phyloP scores from a whole-genome alignment of 2,329 filamentous ascomycete species.

The Fusarium coicis region DNA sequence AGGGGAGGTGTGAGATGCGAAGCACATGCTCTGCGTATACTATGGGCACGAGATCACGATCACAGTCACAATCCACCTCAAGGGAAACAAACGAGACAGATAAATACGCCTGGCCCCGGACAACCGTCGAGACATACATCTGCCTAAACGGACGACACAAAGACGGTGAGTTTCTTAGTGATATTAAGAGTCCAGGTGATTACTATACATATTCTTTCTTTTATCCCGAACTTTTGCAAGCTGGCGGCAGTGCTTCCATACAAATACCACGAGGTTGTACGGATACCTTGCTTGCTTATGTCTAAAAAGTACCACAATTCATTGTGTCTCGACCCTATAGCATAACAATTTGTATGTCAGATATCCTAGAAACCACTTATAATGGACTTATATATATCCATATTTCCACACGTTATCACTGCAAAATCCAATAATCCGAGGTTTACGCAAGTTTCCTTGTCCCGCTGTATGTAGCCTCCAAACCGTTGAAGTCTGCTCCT shows the following conservation, averaged over 20 bases:
- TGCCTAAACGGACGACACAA: neutral
- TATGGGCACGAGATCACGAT: constrained; percentile 36
- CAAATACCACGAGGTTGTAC: neutral
- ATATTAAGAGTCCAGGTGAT: neutral
- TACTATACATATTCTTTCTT: neutral
- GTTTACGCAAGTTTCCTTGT: neutral
- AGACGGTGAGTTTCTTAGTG: neutral
- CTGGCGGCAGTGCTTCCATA: neutral
- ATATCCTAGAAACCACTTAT: neutral
- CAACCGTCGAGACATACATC: neutral
- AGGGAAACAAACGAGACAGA: constrained; percentile 9
- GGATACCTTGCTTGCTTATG: neutral
- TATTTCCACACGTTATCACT: neutral
- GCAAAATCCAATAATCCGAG: neutral
- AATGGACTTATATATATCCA: neutral
- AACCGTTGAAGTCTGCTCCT: neutral
- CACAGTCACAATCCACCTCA: constrained; percentile 23
- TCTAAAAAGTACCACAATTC: neutral
- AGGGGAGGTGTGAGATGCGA: constrained; percentile 15
- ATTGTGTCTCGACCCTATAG: neutral
- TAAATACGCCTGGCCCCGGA: neutral
- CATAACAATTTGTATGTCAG: neutral
- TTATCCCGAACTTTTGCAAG: neutral
- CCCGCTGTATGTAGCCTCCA: neutral
- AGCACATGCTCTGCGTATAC: constrained; percentile 25